phyloP scores from a whole-genome alignment of 441 rosid species.

The Breynia disticha region DNA sequence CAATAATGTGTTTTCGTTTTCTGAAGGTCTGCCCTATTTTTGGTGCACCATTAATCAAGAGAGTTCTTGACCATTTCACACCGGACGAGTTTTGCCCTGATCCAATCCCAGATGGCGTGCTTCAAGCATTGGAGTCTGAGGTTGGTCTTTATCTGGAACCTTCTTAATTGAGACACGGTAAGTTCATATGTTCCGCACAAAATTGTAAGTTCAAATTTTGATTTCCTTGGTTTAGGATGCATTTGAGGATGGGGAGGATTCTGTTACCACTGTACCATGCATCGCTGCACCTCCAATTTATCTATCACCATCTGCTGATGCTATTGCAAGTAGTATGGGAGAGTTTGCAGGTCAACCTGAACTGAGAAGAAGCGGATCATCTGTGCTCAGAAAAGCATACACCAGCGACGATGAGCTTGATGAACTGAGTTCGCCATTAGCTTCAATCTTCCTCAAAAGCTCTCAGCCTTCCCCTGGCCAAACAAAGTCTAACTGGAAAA shows the following conservation, averaged over 20 bases:
- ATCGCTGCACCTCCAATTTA: slow-evolving; percentile 48
- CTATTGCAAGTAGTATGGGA: slow-evolving; percentile 38
- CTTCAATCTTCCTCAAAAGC: slow-evolving; percentile 36
- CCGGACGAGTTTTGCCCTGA: slow-evolving; percentile 93
- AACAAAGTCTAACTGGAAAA: slow-evolving; percentile 36
- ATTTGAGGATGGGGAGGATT: slow-evolving; percentile 37
- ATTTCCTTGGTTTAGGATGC: slow-evolving; percentile 25
- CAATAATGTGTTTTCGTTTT: slow-evolving; percentile 7
- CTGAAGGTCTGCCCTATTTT: slow-evolving; percentile 89
- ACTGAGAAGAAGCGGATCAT: slow-evolving; percentile 40
- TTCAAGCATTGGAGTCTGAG: slow-evolving; percentile 66
- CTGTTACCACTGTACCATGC: slow-evolving; percentile 41
- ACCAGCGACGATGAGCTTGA: slow-evolving; percentile 82
- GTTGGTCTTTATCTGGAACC: slow-evolving; percentile 22
- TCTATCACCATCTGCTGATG: slow-evolving; percentile 48
- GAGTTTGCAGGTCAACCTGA: slow-evolving; percentile 32
- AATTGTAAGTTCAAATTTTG: slow-evolving; percentile 7
- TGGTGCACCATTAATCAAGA: slow-evolving; percentile 65
- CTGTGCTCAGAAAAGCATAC: slow-evolving; percentile 53
- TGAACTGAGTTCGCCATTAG: slow-evolving; percentile 61
- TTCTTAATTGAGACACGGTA: background rate
- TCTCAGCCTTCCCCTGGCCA: slow-evolving; percentile 25
- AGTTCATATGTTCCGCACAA: background rate
- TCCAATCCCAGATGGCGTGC: slow-evolving; percentile 57
- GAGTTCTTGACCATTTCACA: slow-evolving; percentile 57